Evolutionary conservation across 1,284 basidiomycete genomes (phyloP), one percentile per base, ranked within the genome.

Genomic region (Ustilago vetiveriae): DNA sequence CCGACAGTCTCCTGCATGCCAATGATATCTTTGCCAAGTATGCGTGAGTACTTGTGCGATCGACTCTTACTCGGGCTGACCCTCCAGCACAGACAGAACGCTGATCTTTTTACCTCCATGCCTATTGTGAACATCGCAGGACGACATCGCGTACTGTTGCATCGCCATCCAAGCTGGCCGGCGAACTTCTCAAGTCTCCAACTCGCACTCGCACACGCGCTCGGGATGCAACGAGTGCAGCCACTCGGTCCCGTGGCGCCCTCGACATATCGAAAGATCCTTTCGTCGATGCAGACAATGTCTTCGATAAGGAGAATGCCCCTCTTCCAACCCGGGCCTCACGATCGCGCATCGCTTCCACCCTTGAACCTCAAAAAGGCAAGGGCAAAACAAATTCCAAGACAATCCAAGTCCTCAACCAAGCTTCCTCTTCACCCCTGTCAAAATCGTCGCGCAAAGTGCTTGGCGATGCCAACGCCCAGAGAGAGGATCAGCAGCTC

Each of bases 171-270:
- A 71, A 71, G 54, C 63, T 75, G 41, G 65, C 72, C 4, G 72
- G 57, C 3, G 72, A 75, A 38, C 51, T 75, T 48, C 69, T 75
- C 57, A 75, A 75, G 43, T 69, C 72, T 5, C 72, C 72, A 23
- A 63, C 55, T 17, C 69, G 69, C 26, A 62, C 56, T n/a, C 60
- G 67, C 16, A 65, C 57, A 6, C 60, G 67, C 21, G 30, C 30
- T 41, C 47, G 47, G 16, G 59, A 47, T 29, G 47, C 42, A 5
- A 30, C 49, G 3, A 33, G 16, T 16, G 27, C 37, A 19, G 6
- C 42, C 23, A 38, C 43, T 3, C 62, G 51, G 13, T 40, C 43
- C 29, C 62, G 55, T 17, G 40, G 36, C 16, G 49, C 67, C 1
- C 29, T 46, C 16, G 39, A 53, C 16, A 14, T 21, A 17, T 27